phyloP scores from a whole-genome alignment of 495 filamentous ascomycete genomes.

The Podospora australis region DNA sequence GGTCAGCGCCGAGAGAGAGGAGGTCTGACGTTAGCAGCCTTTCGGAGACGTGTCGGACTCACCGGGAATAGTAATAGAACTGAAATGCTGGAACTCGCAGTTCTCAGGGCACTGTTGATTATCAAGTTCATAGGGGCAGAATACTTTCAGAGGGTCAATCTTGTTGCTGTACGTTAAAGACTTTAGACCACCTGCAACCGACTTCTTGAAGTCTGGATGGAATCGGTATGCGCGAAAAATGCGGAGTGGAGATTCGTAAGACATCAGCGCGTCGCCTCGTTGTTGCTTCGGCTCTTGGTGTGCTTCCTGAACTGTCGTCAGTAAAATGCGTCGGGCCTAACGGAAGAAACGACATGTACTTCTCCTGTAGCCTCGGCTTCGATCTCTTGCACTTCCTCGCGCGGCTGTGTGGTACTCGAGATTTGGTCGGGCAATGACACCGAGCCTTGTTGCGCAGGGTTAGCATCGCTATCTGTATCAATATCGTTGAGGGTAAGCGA shows the following conservation, averaged over 20 bases:
- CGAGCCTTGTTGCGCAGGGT: conserved; percentile 1
- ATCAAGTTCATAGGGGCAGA: conserved; percentile 69
- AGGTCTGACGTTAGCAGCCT: conserved; percentile 29
- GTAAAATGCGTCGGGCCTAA: background rate
- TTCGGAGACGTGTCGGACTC: conserved; percentile 41
- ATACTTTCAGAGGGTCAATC: conserved; percentile 62
- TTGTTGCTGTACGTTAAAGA: conserved; percentile 90
- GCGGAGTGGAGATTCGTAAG: conserved; percentile 78
- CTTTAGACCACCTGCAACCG: conserved; percentile 68
- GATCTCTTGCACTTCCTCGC: conserved; percentile 23
- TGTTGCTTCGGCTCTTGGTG: background rate
- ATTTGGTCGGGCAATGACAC: conserved; percentile 18
- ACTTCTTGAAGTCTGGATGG: conserved; percentile 64
- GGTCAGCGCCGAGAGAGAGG: conserved; percentile 49
- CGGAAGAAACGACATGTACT: conserved; percentile 29
- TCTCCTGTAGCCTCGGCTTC: conserved; percentile 24
- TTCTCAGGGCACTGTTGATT: conserved; percentile 77
- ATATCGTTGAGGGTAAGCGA: background rate
- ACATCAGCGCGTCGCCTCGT: conserved; percentile 41
- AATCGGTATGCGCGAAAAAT: conserved; percentile 84
- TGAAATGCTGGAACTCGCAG: conserved; percentile 71
- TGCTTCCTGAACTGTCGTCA: conserved; percentile 16
- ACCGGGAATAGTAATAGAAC: conserved; percentile 72
- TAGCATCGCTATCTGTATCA: background rate
- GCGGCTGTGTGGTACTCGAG: conserved; percentile 18